phyloP scores from a whole-genome alignment of 202 grass and related monocot genomes.

The Carex sylvatica region DNA sequence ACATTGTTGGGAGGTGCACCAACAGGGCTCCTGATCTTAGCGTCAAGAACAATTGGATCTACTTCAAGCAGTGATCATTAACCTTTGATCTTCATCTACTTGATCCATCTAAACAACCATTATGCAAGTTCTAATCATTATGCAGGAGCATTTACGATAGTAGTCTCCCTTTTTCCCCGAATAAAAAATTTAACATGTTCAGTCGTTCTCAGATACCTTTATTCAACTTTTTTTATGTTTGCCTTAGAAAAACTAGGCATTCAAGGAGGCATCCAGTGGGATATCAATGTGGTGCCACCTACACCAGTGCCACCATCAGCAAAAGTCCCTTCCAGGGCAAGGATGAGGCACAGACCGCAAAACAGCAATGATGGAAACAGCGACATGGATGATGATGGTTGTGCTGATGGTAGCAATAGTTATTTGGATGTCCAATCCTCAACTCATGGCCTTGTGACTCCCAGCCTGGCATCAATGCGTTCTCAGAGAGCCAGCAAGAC shows the following conservation, averaged over 20 bases:
- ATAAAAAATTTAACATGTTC: background rate
- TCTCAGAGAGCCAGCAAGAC: conserved; percentile 81
- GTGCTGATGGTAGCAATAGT: background rate
- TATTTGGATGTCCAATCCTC: conserved; percentile 22
- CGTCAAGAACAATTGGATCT: background rate
- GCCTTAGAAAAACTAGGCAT: conserved; percentile 66
- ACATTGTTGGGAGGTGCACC: background rate
- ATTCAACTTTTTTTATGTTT: conserved; percentile 6
- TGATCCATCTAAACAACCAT: background rate
- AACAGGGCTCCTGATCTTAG: background rate
- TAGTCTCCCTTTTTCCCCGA: background rate
- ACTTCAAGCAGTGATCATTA: background rate
- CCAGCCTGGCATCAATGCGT: conserved; percentile 32
- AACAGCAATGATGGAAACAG: conserved; percentile 39
- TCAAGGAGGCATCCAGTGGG: conserved; percentile 45
- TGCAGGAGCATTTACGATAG: background rate
- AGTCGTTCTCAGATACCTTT: background rate
- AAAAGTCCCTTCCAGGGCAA: conserved; percentile 50
- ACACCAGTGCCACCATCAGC: conserved; percentile 57
- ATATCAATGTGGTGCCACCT: conserved; percentile 44
- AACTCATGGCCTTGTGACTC: conserved; percentile 40
- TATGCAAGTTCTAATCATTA: background rate
- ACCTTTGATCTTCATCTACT: background rate
- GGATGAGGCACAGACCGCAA: conserved; percentile 36
- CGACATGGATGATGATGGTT: conserved; percentile 19